These are phyloP conservation scores for Epichloe gansuensis DNA, from an alignment of 2,329 filamentous ascomycete species.

Conservation along the genomic window DNA sequence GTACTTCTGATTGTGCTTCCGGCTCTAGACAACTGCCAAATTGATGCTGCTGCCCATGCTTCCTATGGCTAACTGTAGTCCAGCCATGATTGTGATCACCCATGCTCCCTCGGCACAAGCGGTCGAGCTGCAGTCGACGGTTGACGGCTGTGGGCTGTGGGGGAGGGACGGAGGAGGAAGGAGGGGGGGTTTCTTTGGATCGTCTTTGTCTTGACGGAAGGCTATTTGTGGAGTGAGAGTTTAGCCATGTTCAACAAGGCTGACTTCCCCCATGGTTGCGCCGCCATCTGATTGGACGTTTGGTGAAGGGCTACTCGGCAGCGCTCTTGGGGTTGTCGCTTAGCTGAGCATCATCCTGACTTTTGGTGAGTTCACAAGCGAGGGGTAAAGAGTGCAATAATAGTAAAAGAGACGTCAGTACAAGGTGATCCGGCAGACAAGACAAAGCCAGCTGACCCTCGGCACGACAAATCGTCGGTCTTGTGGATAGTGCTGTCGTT, in stretches of 20 bases:
- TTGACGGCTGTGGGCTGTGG: not conserved
- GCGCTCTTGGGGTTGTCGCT: not conserved
- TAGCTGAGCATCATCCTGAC: too few relatives aligned
- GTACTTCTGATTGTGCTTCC: constrained; percentile 18
- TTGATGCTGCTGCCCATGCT: constrained; percentile 11
- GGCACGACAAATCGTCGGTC: not conserved
- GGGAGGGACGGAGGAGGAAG: too few relatives aligned
- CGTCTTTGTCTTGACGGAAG: not conserved
- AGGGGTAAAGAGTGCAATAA: too few relatives aligned
- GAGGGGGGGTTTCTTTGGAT: not conserved
- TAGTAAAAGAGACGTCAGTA: too few relatives aligned
- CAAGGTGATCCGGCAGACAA: not conserved
- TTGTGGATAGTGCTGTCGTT: too few relatives aligned
- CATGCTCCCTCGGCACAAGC: constrained; percentile 10
- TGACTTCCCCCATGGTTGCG: not conserved
- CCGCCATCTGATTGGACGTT: not conserved
- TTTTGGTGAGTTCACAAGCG: too few relatives aligned
- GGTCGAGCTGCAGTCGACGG: not conserved
- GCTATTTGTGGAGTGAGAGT: not conserved
- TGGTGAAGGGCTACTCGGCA: not conserved
- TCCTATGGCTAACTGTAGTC: constrained; percentile 20
- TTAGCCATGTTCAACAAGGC: not conserved
- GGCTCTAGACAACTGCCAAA: constrained; percentile 9
- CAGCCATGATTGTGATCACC: constrained; percentile 18
- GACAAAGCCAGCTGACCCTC: not conserved